Evolutionary conservation across 2,329 filamentous ascomycete species (phyloP), one percentile per base, ranked within the genome.

Genomic region (Colletotrichum trifolii): DNA sequence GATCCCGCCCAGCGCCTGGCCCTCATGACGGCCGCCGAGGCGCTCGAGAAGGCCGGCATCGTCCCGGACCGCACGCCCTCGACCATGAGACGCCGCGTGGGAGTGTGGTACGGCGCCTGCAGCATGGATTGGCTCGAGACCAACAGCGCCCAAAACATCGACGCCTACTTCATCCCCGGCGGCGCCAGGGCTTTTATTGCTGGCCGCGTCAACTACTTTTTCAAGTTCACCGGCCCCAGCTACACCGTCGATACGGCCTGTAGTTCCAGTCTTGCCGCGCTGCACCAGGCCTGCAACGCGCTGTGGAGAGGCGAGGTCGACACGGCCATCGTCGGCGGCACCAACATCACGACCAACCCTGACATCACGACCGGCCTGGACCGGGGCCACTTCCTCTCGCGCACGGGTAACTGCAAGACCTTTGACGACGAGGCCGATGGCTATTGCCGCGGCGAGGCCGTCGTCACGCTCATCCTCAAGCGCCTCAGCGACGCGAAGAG

Each of bases 361-460:
- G 91, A 94, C 75, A 92, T 91, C 80, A 93, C 92, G 77, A 84
- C 90, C 9, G 91, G 90, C 69, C 81, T 95, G 8, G 91, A 89
- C 73, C 88, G 91, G 69, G 92, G 91, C 11, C 90, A 93, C 71
- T 94, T 95, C 78, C 79, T 95, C 69, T 92, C 91, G 36, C 90
- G 90, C 78, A 91, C 87, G 55, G 91, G 91, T 7, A 86, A 88
- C 67, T 94, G 91, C 77, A 92, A 93, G 72, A 93, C 92, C 0
- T 96, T 93, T 73, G 92, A 95, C 75, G 89, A 93, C 68, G 87
- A 84, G 42, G 92, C 92, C 2, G 91, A 94, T 76, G 92, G 92
- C 1, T 95, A 96, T 77, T 95, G 92, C 78, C 89, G 92, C 73
- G 91, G 88, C 58, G 92, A 96, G 70, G 89, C 87, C 15, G 90